Base-by-base conservation (phyloP, 257 asterid species). In the Fraxinus quadrangulata region DNA sequence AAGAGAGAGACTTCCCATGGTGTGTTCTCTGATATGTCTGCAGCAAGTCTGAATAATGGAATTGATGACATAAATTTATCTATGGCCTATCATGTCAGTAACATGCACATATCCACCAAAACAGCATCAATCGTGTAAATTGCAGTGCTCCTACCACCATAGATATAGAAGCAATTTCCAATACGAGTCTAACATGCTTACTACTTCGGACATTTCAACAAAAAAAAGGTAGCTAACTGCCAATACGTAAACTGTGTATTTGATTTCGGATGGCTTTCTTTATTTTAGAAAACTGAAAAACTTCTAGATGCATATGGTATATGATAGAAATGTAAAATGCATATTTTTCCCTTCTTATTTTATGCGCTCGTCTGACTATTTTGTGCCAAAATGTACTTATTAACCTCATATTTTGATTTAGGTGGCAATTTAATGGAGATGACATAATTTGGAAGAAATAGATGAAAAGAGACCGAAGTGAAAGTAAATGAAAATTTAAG, bases 261-360 rank as follows among this genome's bases (percentile, higher is more conserved):
- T 21, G 28, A 67, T 70, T 11, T 10, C 1, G 0, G 69, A 26
- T 24, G 16, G 1, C 33, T 63, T 2, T 10, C 31, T 63, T 26
- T 63, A 12, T 11, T 59, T 23, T n/a, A 59, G 16, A 26, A 23
- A 73, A 73, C 72, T 47, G 81, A 47, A 45, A n/a, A 26, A 66
- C 39, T 75, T 69, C 19, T 76, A 9, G 8, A 31, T 31, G 34
- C 34, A 31, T 31, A 31, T 31, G 28, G 1, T 26, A 26, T 26
- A 26, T 26, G 28, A 26, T 26, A 26, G 28, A 1, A 26, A 26
- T 26, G 28, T 26, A 26, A 26, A 26, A 26, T 26, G 28, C 28
- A 26, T 26, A 26, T 0, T 26, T 26, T 26, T 26, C 28, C 28
- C 28, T 26, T 26, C 28, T 26, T 26, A 26, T 26, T 26, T 26